Evolutionary conservation across 805 yeast species (phyloP).

Genomic region (Kockiozyma suomiensis): DNA sequence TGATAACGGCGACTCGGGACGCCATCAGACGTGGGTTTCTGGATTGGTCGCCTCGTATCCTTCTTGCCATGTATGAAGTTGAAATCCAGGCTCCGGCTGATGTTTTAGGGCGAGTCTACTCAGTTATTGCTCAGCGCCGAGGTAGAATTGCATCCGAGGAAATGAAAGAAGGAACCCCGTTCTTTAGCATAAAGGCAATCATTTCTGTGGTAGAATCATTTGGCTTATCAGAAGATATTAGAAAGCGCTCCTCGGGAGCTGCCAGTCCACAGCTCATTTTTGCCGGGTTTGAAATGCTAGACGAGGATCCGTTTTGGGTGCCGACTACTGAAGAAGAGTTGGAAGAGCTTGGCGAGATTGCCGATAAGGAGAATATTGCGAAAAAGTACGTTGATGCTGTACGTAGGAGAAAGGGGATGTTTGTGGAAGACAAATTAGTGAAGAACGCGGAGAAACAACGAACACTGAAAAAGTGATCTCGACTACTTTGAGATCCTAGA

Average conservation of each 20-base stretch:
- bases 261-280: conserved; percentile 95
- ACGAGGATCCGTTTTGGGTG: conserved; percentile 97
- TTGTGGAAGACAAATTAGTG: conserved; percentile 86
- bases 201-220: conserved; percentile 95
- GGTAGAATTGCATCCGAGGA: conserved; percentile 89
- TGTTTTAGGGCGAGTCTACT: conserved; percentile 92
- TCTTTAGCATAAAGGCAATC: conserved; percentile 80
- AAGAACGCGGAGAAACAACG: conserved; percentile 93
- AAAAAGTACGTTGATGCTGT: conserved; percentile 80
- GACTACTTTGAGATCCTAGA: background rate
- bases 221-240: conserved; percentile 92
- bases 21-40: conserved; percentile 69
- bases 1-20: conserved; percentile 73
- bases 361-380: conserved; percentile 91
- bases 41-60: conserved; percentile 84
- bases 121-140: conserved; percentile 84
- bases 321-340: conserved; percentile 96
- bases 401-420: conserved; percentile 84
- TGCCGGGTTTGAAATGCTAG: conserved; percentile 82
- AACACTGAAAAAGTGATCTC: conserved; percentile 56
- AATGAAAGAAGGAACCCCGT: conserved; percentile 97
- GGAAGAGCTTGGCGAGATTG: conserved; percentile 88
- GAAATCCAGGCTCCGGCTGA: conserved; percentile 95
- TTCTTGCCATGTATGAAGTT: conserved; percentile 91
- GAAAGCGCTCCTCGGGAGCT: conserved; percentile 93